These are phyloP conservation scores for Trichoderma sp. DNA, from an alignment of 2,329 filamentous ascomycete genomes.

Conservation along the genomic window DNA sequence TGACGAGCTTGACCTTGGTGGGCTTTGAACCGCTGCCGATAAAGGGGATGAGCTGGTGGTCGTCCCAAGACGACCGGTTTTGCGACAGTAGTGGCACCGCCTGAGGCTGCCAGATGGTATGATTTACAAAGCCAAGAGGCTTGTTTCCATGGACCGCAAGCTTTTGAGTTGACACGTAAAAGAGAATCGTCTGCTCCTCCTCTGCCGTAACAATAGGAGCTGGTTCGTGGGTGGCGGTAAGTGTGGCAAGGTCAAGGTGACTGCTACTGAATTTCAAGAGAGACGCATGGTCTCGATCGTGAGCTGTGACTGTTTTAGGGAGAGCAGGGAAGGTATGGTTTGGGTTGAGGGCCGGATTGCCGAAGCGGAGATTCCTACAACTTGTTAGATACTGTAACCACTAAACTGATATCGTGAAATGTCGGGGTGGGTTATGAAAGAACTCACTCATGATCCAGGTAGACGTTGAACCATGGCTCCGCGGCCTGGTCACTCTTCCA, in stretches of 20 bases:
- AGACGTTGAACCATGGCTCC: conserved; percentile 25
- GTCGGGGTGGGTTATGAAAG: neutral
- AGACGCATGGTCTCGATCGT: neutral
- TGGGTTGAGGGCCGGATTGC: conserved; percentile 26
- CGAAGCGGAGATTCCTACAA: conserved; percentile 26
- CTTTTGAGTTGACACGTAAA: conserved; percentile 29
- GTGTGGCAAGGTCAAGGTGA: conserved; percentile 19
- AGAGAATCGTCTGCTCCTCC: conserved; percentile 25
- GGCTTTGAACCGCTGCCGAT: conserved; percentile 21
- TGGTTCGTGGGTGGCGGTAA: conserved; percentile 1
- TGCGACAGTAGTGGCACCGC: conserved; percentile 24
- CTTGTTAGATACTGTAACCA: neutral
- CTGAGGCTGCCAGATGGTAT: conserved; percentile 29
- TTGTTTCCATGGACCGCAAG: conserved; percentile 26
- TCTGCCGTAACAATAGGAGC: neutral
- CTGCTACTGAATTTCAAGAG: neutral
- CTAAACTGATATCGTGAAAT: neutral
- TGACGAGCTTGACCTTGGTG: conserved; percentile 29
- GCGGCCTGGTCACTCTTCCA: conserved; percentile 21
- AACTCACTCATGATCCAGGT: conserved; percentile 30
- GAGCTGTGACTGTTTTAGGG: conserved; percentile 16
- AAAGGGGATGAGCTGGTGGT: conserved; percentile 26
- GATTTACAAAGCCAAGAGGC: conserved; percentile 30
- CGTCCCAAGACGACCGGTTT: conserved; percentile 26
- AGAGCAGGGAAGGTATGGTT: conserved; percentile 24